Base-by-base conservation (phyloP, 2,329 filamentous ascomycete genomes). In the Pestalotiopsis sp. region DNA sequence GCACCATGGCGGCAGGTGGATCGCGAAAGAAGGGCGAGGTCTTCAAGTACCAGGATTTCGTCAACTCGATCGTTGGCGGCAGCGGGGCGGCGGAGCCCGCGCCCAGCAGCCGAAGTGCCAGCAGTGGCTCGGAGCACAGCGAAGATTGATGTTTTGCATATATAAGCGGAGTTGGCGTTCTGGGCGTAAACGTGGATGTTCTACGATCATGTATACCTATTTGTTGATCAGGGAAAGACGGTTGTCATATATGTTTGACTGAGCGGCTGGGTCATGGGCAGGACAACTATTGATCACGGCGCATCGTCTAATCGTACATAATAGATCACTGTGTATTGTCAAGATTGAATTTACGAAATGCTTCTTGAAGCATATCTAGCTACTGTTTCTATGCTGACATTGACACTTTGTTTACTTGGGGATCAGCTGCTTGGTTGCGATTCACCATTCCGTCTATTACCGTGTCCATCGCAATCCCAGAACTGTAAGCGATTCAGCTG, bases 31-130 rank as follows among this genome's bases (percentile, higher is more conserved):
- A 92, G 70, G 93, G 93, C 0, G 95, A 98, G 69, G 94, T 98
- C 0, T 98, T 99, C 80, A 89, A 90, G 75, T 99, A 98, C 77
- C 89, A 93, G 70, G 96, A 99, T 68, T 98, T 98, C 81, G 93
- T 98, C 70, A 87, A 85, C 70, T 91, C 87, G 30, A 82, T 92
- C 63, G 84, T 87, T 73, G 89, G 90, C 2, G 84, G 86, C 10
- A 86, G 80, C 66, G 72, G 71, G 22, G 62, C 68, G 17, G 67
- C 70, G 39, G 73, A 73, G 39, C 71, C 72, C 26, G 69, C 56
- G 30, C 69, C 71, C n/a, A 66, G 44, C 44, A 66, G 30, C 30
- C 30, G 30, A 35, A 35, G 30, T 35, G 30, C 30, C 30, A 35
- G 77, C 65, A 80, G 78, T 35, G 76, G 73, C 17, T 75, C 79